Evolutionary conservation across 2,329 filamentous ascomycete genomes (phyloP), one percentile per base, ranked within the genome.

Genomic region (Dothideomycetes sp.): DNA sequence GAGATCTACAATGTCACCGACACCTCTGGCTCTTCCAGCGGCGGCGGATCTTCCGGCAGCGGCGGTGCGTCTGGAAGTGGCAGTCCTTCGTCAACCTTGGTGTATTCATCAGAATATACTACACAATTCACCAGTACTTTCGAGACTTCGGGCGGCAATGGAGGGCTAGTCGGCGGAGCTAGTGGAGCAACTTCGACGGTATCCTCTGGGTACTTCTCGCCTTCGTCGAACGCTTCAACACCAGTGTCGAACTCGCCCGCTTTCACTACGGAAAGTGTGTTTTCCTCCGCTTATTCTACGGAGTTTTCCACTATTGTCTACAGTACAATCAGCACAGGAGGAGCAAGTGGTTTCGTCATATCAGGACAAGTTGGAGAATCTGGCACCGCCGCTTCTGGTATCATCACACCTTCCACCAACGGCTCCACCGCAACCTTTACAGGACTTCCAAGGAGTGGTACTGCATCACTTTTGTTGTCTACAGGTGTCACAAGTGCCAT

Each of bases 311-410:
- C 44, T 27, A 37, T 52, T 19, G 38, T 47, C 33, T 43, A 42
- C 3, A 45, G 44, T 36, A 38, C 40, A 5, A 43, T 47, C 29
- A 34, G 22, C n/a, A 32, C 34, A 11, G 39, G 34, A 9, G 46
- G 44, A 31, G 45, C 38, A 15, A 39, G 38, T 11, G 43, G 33
- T 30, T 46, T 38, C n/a, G 45, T 29, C 27, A 44, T 15, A n/a
- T 49, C 47, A 10, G 47, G 44, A 7, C 7, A 7, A 7, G 22
- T 12, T 19, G 46, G 47, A 15, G 45, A 38, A 10, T 42, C 38
- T 31, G 44, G 47, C 31, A 46, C 43, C 12, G 43, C 19, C 14
- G 40, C 38, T 10, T 40, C 41, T 10, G 45, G 43, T 15, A 18
- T 18, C n/a, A 37, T 34, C 22, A 29, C 40, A 10, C 38, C 41